Conservation (phyloP, 495 filamentous ascomycete species). For the Coniosporium apollinis region DNA sequence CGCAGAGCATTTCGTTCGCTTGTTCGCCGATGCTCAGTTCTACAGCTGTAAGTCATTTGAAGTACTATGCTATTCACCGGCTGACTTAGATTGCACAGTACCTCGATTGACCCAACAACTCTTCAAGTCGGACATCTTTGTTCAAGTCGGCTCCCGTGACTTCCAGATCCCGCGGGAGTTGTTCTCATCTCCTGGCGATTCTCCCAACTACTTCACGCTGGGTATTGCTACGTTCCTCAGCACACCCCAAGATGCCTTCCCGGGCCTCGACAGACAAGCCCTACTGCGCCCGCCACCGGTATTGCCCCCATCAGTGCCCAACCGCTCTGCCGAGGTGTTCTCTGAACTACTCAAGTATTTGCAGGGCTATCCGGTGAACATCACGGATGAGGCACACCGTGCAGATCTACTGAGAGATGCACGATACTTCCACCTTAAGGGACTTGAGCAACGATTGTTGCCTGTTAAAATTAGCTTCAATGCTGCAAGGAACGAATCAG, state of each 20-base stretch:
- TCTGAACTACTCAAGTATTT: conserved; percentile 69
- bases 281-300: conserved; percentile 87
- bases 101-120: conserved; percentile 83
- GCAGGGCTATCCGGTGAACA: conserved; percentile 71
- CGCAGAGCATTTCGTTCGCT: conserved; percentile 68
- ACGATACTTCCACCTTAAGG: conserved; percentile 83
- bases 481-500: conserved; percentile 41
- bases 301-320: conserved; percentile 62
- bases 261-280: conserved; percentile 59
- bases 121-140: conserved; percentile 86
- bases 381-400: conserved; percentile 64
- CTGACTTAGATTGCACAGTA: conserved; percentile 31
- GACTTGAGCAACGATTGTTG: conserved; percentile 76
- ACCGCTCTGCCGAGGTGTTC: conserved; percentile 64
- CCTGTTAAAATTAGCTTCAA: conserved; percentile 66
- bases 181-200: conserved; percentile 70
- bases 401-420: conserved; percentile 69
- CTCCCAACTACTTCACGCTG: conserved; percentile 88
- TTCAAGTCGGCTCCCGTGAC: conserved; percentile 65
- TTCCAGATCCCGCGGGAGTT: conserved; percentile 86
- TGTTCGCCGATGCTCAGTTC: conserved; percentile 94
- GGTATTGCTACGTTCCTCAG: conserved; percentile 85
- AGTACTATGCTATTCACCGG: conserved; percentile 7
- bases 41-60: conserved; percentile 48
- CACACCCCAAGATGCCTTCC: conserved; percentile 63